Percentiles rank a stretch among this genome's conserved stretches.
phyloP scores from a whole-genome alignment of 257 asterid species.

The Gentiana straminea region DNA sequence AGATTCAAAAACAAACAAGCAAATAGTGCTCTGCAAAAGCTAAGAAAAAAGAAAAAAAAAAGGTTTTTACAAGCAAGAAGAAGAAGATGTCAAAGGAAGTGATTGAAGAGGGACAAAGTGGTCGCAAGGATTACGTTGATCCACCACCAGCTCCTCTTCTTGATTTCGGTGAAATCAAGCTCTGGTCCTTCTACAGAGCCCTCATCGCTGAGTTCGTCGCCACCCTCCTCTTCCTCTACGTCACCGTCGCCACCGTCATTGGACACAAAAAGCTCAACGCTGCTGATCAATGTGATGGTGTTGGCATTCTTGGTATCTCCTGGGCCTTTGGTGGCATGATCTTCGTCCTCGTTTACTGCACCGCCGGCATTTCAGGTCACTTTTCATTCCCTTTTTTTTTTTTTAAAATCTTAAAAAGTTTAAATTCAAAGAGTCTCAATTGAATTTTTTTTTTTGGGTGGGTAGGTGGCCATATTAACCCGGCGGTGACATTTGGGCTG shows the following conservation, averaged over 20 bases:
- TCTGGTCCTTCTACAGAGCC: conserved; percentile 1
- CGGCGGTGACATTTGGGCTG: conserved; percentile 14
- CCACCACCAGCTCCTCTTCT: neutral
- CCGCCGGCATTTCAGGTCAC: neutral
- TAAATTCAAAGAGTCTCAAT: too few species aligned
- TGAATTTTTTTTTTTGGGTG: neutral
- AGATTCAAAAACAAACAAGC: too few species aligned
- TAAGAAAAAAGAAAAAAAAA: too few species aligned
- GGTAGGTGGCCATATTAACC: conserved; percentile 16
- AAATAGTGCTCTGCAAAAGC: too few species aligned
- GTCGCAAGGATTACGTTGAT: conserved; percentile 1
- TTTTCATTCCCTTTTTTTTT: neutral
- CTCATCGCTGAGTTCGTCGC: neutral
- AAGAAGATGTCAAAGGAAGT: conserved; percentile 63
- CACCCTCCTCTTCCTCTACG: conserved; percentile 4
- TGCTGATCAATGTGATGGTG: neutral
- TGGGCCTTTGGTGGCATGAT: conserved; percentile 1
- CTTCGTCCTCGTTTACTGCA: neutral
- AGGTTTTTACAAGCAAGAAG: neutral
- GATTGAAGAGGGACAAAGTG: conserved; percentile 32
- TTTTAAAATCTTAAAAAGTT: too few species aligned
- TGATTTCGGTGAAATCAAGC: neutral
- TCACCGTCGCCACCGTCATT: conserved; percentile 4
- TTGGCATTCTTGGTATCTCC: neutral
- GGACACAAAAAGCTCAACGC: neutral